A percentile compares a stretch with the other conserved stretches of the same genome.
These are phyloP conservation scores for Neonectria neomacrospora DNA, from an alignment of 2,329 filamentous ascomycete species.

Conservation along the genomic window DNA sequence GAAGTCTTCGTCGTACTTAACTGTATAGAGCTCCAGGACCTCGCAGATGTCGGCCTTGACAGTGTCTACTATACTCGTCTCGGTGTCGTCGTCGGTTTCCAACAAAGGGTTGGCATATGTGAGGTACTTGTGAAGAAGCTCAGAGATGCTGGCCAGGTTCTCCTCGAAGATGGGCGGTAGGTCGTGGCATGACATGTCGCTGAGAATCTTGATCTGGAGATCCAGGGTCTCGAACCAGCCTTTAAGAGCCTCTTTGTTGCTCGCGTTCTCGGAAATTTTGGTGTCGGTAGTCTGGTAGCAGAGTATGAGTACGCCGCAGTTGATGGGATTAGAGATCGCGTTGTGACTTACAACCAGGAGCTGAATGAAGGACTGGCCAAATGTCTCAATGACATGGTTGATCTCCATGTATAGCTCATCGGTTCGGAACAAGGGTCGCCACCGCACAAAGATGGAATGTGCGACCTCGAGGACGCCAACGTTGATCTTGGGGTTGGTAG, in stretches of 20 bases:
- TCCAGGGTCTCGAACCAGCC: conserved; percentile 87
- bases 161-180: conserved; percentile 95
- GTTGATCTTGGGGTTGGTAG: conserved; percentile 84
- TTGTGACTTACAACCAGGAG: conserved; percentile 74
- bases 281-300: conserved; percentile 69
- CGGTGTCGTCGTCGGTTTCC: conserved; percentile 87
- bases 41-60: conserved; percentile 96
- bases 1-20: conserved; percentile 97
- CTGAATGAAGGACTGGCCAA: conserved; percentile 83
- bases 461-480: conserved; percentile 96
- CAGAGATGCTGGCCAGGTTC: conserved; percentile 79
- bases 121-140: conserved; percentile 91
- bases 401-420: conserved; percentile 95
- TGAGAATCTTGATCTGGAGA: conserved; percentile 89
- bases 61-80: conserved; percentile 84
- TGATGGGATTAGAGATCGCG: neutral
- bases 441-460: conserved; percentile 96
- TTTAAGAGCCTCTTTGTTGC: conserved; percentile 78
- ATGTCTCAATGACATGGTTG: conserved; percentile 90
- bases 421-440: conserved; percentile 92
- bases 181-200: conserved; percentile 97
- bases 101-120: conserved; percentile 87
- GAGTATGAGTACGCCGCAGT: conserved; percentile 30
- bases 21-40: conserved; percentile 86
- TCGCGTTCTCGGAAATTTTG: conserved; percentile 78